Conservation (phyloP, 2,329 filamentous ascomycete species). For the Biscogniauxia sp. region DNA sequence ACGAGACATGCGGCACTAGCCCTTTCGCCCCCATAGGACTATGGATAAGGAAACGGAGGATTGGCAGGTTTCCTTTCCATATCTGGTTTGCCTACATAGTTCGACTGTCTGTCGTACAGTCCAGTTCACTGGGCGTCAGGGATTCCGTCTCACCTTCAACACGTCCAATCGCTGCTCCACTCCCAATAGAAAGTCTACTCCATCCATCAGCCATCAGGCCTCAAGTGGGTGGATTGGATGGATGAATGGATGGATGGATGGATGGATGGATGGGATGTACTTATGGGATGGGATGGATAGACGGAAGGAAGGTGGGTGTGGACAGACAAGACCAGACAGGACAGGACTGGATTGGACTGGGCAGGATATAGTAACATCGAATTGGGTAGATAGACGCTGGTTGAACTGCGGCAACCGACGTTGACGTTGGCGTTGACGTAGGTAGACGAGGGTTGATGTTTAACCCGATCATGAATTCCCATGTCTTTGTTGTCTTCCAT, state of each 20-base stretch:
- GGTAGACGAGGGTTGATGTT: background rate
- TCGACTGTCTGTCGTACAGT: conserved; percentile 6
- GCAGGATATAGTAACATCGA: too few relatives aligned
- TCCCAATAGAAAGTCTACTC: background rate
- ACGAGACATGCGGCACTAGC: background rate
- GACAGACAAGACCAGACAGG: too few relatives aligned
- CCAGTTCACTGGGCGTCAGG: conserved; percentile 15
- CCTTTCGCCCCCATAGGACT: background rate
- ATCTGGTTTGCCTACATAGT: background rate
- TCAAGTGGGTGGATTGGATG: background rate
- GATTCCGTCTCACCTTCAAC: conserved; percentile 12
- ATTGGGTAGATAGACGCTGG: too few relatives aligned
- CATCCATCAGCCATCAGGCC: background rate
- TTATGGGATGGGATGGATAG: background rate
- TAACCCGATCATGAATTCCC: background rate
- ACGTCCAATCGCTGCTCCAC: background rate
- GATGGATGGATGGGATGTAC: too few relatives aligned
- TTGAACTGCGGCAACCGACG: too few relatives aligned
- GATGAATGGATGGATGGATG: background rate
- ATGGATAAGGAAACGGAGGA: background rate
- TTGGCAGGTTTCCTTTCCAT: background rate
- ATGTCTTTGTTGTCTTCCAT: background rate
- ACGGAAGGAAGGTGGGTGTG: too few relatives aligned
- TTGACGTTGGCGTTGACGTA: background rate
- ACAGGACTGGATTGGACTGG: too few relatives aligned